These are phyloP conservation scores for Fusarium clavum DNA, from an alignment of 2,329 filamentous ascomycete genomes.

Conservation along the genomic window DNA sequence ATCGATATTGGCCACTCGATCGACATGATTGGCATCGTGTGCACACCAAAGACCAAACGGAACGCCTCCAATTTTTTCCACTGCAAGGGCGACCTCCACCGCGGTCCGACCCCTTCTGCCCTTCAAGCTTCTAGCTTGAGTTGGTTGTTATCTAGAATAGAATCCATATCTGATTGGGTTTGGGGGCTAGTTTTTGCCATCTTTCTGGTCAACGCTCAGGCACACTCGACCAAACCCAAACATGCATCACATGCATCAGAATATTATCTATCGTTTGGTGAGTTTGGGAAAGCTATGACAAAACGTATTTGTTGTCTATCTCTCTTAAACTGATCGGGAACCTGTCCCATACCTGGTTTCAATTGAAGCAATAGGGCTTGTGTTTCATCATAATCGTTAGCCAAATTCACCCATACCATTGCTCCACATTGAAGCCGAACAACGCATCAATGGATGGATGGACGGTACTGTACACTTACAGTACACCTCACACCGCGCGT, in stretches of 20 bases:
- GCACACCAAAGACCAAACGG: conserved; percentile 26
- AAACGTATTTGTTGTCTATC: neutral
- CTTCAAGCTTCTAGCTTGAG: conserved; percentile 27
- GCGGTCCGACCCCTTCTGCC: conserved; percentile 40
- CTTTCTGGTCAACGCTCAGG: conserved; percentile 23
- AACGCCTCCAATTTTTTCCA: conserved; percentile 27
- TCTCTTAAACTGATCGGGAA: neutral
- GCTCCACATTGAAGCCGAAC: conserved; percentile 33
- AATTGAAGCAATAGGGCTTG: neutral
- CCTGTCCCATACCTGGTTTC: neutral
- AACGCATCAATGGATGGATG: conserved; percentile 15
- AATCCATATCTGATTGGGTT: conserved; percentile 25
- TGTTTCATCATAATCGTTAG: neutral
- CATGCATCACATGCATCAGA: neutral
- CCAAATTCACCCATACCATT: conserved; percentile 6
- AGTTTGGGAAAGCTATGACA: neutral
- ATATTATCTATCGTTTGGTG: neutral
- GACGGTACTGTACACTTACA: neutral
- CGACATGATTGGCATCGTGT: conserved; percentile 26
- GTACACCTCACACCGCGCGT: conserved; percentile 29
- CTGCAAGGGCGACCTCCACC: conserved; percentile 42
- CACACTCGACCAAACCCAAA: conserved; percentile 12
- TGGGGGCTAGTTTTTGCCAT: conserved; percentile 6
- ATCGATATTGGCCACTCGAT: conserved; percentile 30
- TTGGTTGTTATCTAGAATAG: conserved; percentile 12